A percentile compares a stretch with the other conserved stretches of the same genome.
phyloP scores from a whole-genome alignment of 108 stramenopile species.

The Chaetoceros tenuissimus region DNA sequence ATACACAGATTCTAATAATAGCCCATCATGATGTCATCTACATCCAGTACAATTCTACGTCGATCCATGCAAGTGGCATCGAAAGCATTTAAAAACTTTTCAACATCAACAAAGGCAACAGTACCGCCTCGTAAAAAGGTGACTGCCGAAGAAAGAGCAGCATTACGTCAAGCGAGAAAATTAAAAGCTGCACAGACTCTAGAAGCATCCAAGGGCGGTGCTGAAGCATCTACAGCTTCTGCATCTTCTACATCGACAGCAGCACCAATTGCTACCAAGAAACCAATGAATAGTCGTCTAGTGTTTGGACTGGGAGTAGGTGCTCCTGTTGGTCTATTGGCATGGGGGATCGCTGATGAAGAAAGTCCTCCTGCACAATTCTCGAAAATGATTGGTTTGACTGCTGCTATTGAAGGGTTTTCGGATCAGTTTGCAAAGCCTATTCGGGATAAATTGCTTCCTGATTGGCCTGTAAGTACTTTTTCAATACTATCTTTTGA shows the following conservation, averaged over 20 bases:
- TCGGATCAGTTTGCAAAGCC: conserved; percentile 71
- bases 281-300: conserved; percentile 10
- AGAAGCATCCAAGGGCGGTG: conserved; percentile 2
- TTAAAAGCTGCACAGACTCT: not conserved
- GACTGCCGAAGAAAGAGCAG: not conserved
- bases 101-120: not conserved
- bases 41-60: too few relatives aligned
- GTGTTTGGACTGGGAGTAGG: conserved; percentile 60
- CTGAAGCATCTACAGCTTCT: conserved; percentile 2
- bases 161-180: not conserved
- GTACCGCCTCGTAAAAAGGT: not conserved
- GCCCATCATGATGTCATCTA: too few relatives aligned
- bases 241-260: conserved; percentile 16
- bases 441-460: conserved; percentile 81
- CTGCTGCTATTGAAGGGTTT: conserved; percentile 36
- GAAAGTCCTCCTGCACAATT: conserved; percentile 72
- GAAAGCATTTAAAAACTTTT: too few relatives aligned
- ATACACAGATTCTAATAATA: too few relatives aligned
- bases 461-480: conserved; percentile 69
- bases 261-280: not conserved
- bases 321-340: conserved; percentile 55
- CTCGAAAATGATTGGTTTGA: conserved; percentile 54
- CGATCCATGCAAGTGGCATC: too few relatives aligned
- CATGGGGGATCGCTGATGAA: conserved; percentile 67
- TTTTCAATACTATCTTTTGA: not conserved